Conservation (phyloP, 1,139 yeast species). For the Chernovozyma aurita region DNA sequence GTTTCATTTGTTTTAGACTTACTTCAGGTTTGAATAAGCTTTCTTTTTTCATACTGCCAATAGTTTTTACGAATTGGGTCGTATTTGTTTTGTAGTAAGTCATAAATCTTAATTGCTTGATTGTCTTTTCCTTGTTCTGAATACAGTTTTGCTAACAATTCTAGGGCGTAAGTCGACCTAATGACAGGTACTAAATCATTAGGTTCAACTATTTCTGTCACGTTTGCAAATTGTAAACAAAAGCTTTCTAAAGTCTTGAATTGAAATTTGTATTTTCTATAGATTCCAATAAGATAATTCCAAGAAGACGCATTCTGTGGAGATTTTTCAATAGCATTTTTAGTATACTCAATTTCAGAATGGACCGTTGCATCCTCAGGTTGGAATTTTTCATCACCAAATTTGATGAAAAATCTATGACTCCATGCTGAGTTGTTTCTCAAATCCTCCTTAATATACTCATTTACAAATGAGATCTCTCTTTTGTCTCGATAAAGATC, state of each 20-base stretch:
- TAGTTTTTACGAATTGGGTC: slow-evolving; percentile 69
- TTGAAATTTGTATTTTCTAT: slow-evolving; percentile 27
- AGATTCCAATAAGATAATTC: slow-evolving; percentile 72
- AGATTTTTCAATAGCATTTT: slow-evolving; percentile 44
- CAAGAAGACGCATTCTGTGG: slow-evolving; percentile 89
- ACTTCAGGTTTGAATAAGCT: neutral
- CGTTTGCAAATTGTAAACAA: slow-evolving; percentile 34
- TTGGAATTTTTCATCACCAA: slow-evolving; percentile 18
- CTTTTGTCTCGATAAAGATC: slow-evolving; percentile 35
- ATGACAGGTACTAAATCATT: slow-evolving; percentile 14
- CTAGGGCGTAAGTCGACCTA: slow-evolving; percentile 63
- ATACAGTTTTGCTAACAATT: slow-evolving; percentile 54
- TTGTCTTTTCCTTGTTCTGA: slow-evolving; percentile 18
- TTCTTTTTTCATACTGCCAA: slow-evolving; percentile 43
- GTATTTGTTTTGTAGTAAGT: slow-evolving; percentile 43
- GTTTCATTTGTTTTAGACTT: neutral
- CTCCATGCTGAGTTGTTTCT: slow-evolving; percentile 95
- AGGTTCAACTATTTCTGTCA: slow-evolving; percentile 10
- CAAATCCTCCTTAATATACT: slow-evolving; percentile 55
- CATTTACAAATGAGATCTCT: slow-evolving; percentile 54
- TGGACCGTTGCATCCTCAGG: slow-evolving; percentile 18
- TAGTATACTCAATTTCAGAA: slow-evolving; percentile 37
- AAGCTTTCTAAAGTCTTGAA: slow-evolving; percentile 38
- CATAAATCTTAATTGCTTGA: slow-evolving; percentile 41
- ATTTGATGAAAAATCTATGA: slow-evolving; percentile 63